Percentiles rank a stretch among this genome's conserved stretches.
Conservation (phyloP, 257 asterid genomes). For the Solanum arcanum region DNA sequence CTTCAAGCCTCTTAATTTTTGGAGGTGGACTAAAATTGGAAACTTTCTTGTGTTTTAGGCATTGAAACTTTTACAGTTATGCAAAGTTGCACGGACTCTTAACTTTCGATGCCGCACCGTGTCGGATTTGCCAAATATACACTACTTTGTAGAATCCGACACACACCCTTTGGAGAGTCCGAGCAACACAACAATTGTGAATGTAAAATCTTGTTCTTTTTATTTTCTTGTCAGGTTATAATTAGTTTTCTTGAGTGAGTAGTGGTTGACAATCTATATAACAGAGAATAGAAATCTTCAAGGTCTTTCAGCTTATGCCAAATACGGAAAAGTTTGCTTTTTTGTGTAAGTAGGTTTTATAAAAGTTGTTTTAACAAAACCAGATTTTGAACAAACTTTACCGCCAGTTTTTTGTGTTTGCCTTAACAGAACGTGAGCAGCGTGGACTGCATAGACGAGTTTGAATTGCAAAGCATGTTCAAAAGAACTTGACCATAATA, state of each 20-base stretch:
- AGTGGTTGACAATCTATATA: not conserved
- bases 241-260: not conserved
- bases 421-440: not conserved
- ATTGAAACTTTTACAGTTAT: not conserved
- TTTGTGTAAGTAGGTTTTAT: not conserved
- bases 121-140: not conserved
- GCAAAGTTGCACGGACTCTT: not conserved
- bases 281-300: not conserved
- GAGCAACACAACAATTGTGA: not conserved
- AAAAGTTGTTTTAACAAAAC: not conserved
- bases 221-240: not conserved
- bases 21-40: not conserved
- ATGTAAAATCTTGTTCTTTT: not conserved
- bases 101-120: not conserved
- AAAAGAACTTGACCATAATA: not conserved
- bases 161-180: not conserved
- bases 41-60: not conserved
- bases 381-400: not conserved
- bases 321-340: not conserved
- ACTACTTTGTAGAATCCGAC: not conserved
- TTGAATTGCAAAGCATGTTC: not conserved
- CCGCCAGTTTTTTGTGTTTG: not conserved
- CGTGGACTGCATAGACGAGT: not conserved
- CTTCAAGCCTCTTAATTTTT: not conserved
- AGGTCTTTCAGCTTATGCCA: not conserved